Evolutionary conservation across 139 green algal genomes (phyloP), one percentile per base, ranked within the genome.

Genomic region (Choricystis sp.): DNA sequence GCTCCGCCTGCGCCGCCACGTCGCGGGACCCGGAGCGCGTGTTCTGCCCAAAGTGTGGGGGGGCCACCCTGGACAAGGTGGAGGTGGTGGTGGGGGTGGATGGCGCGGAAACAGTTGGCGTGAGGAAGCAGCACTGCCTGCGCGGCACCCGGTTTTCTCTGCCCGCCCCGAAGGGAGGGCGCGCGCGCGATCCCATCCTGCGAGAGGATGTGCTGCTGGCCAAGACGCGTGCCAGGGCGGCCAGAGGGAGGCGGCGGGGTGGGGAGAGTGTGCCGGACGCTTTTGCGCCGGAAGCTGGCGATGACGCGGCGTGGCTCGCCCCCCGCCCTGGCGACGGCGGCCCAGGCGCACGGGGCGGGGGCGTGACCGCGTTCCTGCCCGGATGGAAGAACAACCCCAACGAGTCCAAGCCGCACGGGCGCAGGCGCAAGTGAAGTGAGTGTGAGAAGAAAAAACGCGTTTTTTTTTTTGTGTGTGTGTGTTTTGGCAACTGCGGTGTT

Each of bases 1-100:
- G 90, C 78, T 70, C 72, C 21, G 88, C 89, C 49, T 97, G 90
- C 74, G 83, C 9, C 40, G 74, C 70, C 66, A 69, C 40, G 73
- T 89, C 21, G 82, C 74, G 76, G 69, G 76, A 84, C 70, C 63
- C 69, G 26, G 76, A 70, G 3, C 73, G 85, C 20, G n/a, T 97
- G 65, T 97, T 97, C 75, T 97, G 91, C 73, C 82, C 85, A 1
- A 77, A 83, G 60, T 97, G 91, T 72, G 91, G 91, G 65, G 96
- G 97, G 74, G 77, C 85, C 66, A 78, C 81, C 0, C 62, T 97
- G 60, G 75, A 92, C 55, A 83, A 83, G 40, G 91, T 96, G 59
- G 78, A 90, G 64, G 75, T 96, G 3, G 77, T 71, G 19, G 75
- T 87, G 26, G 80, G 74, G 16, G 59, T 72, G 19, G 77, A 92